Percentiles rank a stretch among this genome's conserved stretches.
phyloP scores from a whole-genome alignment of 1,284 basidiomycete genomes.

The Leccinum subrobustum region DNA sequence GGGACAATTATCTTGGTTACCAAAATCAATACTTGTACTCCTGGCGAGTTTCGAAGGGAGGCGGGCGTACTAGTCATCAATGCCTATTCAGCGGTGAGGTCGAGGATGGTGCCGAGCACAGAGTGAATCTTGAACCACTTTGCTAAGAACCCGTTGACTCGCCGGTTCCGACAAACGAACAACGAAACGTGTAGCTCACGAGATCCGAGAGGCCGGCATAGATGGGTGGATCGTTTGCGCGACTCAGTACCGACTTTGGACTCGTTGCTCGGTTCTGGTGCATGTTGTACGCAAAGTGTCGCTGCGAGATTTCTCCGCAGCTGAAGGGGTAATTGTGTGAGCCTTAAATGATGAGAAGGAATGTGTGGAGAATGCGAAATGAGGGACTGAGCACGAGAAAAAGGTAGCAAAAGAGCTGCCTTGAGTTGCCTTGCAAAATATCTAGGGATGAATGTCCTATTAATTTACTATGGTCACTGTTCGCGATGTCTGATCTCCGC shows the following conservation, averaged over 20 bases:
- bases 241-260: not conserved
- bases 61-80: conserved; percentile 75
- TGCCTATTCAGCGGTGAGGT: conserved; percentile 96
- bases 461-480: no score
- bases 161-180: conserved; percentile 8
- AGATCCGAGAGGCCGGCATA: conserved; percentile 90
- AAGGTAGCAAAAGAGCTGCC: conserved; percentile 3
- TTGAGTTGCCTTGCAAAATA: no score
- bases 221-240: conserved; percentile 43
- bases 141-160: conserved; percentile 88
- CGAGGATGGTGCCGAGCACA: conserved; percentile 92
- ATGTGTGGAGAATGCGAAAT: not conserved
- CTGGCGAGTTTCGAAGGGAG: conserved; percentile 69
- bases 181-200: conserved; percentile 46
- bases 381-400: conserved; percentile 7
- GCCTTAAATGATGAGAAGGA: not conserved
- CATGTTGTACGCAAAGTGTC: conserved; percentile 11
- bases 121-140: conserved; percentile 82
- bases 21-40: conserved; percentile 81
- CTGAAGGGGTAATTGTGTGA: not conserved
- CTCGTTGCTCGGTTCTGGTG: conserved; percentile 8
- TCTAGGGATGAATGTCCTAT: no score
- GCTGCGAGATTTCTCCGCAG: conserved; percentile 13
- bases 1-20: conserved; percentile 72
- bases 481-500: no score